A percentile compares a stretch with the other conserved stretches of the same genome.
These are phyloP conservation scores for Umbelopsis ramanniana DNA, from an alignment of 192 early-diverging fungal genomes.

Conservation along the genomic window DNA sequence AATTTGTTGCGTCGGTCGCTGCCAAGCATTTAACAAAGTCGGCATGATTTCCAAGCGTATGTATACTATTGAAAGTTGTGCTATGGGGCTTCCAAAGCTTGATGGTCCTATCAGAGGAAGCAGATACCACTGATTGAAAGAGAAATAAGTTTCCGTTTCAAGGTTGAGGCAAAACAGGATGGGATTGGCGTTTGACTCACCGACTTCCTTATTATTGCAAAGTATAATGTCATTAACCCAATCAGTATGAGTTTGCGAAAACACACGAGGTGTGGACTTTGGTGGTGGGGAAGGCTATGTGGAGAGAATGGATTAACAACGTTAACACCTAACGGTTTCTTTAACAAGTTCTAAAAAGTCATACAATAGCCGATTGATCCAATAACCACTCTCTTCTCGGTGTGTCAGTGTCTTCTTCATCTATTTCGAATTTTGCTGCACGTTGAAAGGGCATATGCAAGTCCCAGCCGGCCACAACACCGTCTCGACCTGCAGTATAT, in stretches of 20 bases:
- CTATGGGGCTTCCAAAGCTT: slow-evolving; percentile 73
- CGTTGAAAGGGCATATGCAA: slow-evolving; percentile 56
- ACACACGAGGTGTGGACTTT: slow-evolving; percentile 66
- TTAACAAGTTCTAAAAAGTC: background rate
- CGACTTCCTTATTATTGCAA: slow-evolving; percentile 62
- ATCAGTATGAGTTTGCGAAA: slow-evolving; percentile 85
- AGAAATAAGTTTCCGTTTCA: background rate
- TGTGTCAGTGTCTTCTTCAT: background rate
- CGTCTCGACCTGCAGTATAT: slow-evolving; percentile 90
- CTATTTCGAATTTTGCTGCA: slow-evolving; percentile 9
- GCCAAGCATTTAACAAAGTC: slow-evolving; percentile 94
- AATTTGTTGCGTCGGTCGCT: slow-evolving; percentile 68
- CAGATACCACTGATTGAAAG: slow-evolving; percentile 65
- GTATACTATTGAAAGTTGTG: slow-evolving; percentile 52
- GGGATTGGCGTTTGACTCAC: slow-evolving; percentile 46
- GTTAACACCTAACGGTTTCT: background rate
- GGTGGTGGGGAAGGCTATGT: slow-evolving; percentile 30
- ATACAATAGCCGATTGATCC: slow-evolving; percentile 2
- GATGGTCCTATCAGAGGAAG: slow-evolving; percentile 92
- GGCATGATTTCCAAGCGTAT: slow-evolving; percentile 79
- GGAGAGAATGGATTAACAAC: background rate
- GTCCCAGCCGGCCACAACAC: slow-evolving; percentile 87
- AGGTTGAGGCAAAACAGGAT: too few relatives aligned
- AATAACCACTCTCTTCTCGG: background rate
- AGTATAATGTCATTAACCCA: slow-evolving; percentile 97